These are phyloP conservation scores for Clausena lansium DNA, from an alignment of 345 rosid species.

Conservation along the genomic window DNA sequence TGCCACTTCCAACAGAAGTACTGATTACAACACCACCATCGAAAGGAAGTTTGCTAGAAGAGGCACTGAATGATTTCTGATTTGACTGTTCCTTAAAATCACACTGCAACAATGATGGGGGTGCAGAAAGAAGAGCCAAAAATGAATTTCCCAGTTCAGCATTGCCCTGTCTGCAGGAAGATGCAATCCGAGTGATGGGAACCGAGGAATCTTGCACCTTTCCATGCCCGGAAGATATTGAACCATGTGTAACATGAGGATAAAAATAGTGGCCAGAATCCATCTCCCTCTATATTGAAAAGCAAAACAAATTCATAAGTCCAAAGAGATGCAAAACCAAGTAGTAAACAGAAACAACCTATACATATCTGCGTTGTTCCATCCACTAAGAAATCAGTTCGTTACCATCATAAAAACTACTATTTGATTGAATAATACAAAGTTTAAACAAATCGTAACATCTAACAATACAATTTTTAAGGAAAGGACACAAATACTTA, in stretches of 20 bases:
- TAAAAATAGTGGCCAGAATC: constrained; percentile 17
- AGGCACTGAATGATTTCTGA: constrained; percentile 23
- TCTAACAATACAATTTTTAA: background rate
- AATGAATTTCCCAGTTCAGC: constrained; percentile 35
- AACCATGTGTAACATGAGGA: constrained; percentile 28
- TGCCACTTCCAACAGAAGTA: constrained; percentile 27
- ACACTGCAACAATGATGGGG: constrained; percentile 32
- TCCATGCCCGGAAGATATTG: constrained; percentile 24
- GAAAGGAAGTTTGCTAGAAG: constrained; percentile 20
- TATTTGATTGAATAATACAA: background rate
- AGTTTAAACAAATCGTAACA: background rate
- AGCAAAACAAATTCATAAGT: background rate
- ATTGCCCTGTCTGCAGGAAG: constrained; percentile 18
- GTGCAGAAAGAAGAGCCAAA: constrained; percentile 41
- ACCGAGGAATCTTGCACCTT: constrained; percentile 21
- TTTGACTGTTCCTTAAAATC: constrained; percentile 33
- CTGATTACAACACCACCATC: constrained; percentile 13
- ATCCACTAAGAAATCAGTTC: background rate
- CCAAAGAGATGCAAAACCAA: background rate
- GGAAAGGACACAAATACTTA: background rate
- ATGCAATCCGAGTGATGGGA: constrained; percentile 12
- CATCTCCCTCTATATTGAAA: constrained; percentile 27
- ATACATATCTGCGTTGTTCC: background rate
- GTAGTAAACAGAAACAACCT: background rate
- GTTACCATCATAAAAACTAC: background rate